A percentile compares a stretch with the other conserved stretches of the same genome.
These are phyloP conservation scores for Lineolata rhizophorae DNA, from an alignment of 495 filamentous ascomycete species.

Conservation along the genomic window DNA sequence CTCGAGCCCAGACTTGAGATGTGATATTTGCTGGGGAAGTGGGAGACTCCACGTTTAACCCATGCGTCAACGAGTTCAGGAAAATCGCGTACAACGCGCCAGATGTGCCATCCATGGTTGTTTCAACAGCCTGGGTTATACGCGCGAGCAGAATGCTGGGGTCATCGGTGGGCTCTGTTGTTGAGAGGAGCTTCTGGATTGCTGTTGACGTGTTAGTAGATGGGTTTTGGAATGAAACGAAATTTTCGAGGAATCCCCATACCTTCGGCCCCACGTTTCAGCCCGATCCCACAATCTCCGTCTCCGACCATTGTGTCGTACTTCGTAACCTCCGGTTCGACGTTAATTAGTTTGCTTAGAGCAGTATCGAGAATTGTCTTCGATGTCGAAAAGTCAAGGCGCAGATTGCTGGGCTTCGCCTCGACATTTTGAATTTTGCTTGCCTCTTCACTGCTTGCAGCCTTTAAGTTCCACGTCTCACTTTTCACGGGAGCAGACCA, in stretches of 20 bases:
- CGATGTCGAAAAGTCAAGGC: conserved; percentile 20
- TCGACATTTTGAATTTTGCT: conserved; percentile 19
- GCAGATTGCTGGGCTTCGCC: conserved; percentile 43
- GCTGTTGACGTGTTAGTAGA: conserved; percentile 22
- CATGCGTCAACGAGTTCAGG: conserved; percentile 67
- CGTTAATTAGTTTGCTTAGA: conserved; percentile 46
- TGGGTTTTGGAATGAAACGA: background rate
- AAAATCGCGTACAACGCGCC: conserved; percentile 93
- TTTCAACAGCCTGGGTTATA: conserved; percentile 72
- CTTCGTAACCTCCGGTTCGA: conserved; percentile 64
- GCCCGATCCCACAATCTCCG: conserved; percentile 80
- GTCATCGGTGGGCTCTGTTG: conserved; percentile 38
- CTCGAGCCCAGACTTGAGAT: conserved; percentile 46
- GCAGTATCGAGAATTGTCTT: conserved; percentile 34
- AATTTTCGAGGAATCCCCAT: conserved; percentile 8
- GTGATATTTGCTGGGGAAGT: conserved; percentile 25
- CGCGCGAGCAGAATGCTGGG: conserved; percentile 45
- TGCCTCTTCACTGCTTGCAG: conserved; percentile 7
- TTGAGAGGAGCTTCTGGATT: conserved; percentile 40
- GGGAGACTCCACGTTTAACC: conserved; percentile 35
- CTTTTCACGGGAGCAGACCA: conserved; percentile 53
- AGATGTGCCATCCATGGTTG: conserved; percentile 84
- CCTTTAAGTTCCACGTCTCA: conserved; percentile 25
- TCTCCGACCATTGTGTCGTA: conserved; percentile 90
- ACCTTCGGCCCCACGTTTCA: conserved; percentile 79